A percentile compares a stretch with the other conserved stretches of the same genome.
phyloP scores from a whole-genome alignment of 768 basidiomycete genomes.

The Macrocybe gigantea region DNA sequence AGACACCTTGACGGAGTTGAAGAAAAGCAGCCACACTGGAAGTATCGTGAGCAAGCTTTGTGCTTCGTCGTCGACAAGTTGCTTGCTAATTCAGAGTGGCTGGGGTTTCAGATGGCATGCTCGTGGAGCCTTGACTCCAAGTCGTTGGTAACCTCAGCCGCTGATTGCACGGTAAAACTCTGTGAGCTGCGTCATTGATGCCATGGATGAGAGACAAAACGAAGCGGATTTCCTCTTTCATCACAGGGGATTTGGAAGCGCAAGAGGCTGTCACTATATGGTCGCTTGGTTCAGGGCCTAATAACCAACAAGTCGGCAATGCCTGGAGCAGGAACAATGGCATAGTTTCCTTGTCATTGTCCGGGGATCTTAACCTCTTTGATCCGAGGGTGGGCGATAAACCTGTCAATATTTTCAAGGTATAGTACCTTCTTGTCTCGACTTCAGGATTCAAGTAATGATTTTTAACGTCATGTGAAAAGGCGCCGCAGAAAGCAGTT shows the following conservation, averaged over 20 bases:
- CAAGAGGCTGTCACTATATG: constrained; percentile 63
- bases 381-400: constrained; percentile 65
- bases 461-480: not conserved
- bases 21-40: constrained; percentile 66
- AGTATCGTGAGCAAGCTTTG: constrained; percentile 49
- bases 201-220: not conserved
- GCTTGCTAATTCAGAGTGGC: not conserved
- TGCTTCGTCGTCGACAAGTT: not conserved
- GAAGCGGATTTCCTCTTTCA: not conserved
- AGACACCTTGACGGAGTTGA: constrained; percentile 65
- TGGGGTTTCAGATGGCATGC: constrained; percentile 50
- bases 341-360: constrained; percentile 80
- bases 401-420: constrained; percentile 56
- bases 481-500: constrained; percentile 82
- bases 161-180: constrained; percentile 82
- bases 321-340: constrained; percentile 70
- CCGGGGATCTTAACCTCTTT: constrained; percentile 76
- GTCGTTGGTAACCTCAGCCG: constrained; percentile 73
- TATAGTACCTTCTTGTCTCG: constrained; percentile 20
- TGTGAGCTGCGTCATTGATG: constrained; percentile 43
- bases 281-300: constrained; percentile 68
- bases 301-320: constrained; percentile 83
- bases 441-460: not conserved
- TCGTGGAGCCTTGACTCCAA: constrained; percentile 80
- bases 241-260: constrained; percentile 74